Percentiles rank a stretch among this genome's conserved stretches.
Conservation (phyloP, 129 eudicot genomes). For the Arctium minus region DNA sequence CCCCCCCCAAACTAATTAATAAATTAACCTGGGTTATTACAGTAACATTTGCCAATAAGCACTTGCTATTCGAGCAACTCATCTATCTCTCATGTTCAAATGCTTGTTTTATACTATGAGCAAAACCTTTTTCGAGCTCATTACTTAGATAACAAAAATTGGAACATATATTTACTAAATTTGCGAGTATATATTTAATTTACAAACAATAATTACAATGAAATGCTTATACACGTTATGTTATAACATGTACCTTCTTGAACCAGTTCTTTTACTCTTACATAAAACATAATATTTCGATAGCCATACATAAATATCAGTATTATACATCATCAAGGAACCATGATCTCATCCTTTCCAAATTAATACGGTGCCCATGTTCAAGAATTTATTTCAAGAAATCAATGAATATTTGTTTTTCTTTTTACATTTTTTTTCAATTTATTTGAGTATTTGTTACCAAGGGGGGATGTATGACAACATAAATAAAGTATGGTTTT, state of each 20-base stretch:
- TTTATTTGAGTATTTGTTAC: neutral
- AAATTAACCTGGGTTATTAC: too few species aligned
- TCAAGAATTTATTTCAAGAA: neutral
- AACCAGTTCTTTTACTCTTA: neutral
- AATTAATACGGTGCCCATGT: neutral
- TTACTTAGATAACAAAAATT: neutral
- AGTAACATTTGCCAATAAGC: too few species aligned
- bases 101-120: neutral
- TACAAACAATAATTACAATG: too few species aligned
- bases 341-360: neutral
- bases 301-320: neutral
- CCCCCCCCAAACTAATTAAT: too few species aligned
- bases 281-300: neutral
- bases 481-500: constrained; percentile 11
- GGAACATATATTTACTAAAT: neutral
- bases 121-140: too few species aligned
- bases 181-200: too few species aligned
- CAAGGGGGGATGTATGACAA: neutral
- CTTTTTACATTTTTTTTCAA: neutral
- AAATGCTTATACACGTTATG: too few species aligned
- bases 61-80: neutral
- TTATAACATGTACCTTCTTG: too few species aligned
- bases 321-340: neutral
- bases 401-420: neutral
- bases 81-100: neutral